Evolutionary conservation across 2,329 filamentous ascomycete species (phyloP).

Genomic region (Xylaria sp.): DNA sequence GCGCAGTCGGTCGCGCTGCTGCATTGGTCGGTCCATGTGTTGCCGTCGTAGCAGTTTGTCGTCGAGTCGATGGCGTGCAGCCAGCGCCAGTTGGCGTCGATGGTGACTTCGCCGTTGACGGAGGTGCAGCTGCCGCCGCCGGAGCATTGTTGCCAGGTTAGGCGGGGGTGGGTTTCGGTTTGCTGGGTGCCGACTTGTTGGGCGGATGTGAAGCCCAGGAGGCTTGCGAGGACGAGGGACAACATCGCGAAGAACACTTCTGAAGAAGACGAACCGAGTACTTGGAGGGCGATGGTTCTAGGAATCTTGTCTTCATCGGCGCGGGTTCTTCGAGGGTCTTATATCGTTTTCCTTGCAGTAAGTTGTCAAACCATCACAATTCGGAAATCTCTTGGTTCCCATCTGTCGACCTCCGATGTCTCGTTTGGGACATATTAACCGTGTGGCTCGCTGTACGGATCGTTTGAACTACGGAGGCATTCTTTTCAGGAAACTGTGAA

Average conservation of each 20-base stretch:
- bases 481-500: slow-evolving; percentile 10
- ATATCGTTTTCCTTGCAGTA: slow-evolving; percentile 17
- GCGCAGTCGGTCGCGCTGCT: slow-evolving; percentile 38
- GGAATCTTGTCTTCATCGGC: slow-evolving; percentile 16
- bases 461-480: slow-evolving; percentile 8
- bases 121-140: slow-evolving; percentile 39
- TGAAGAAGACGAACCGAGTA: slow-evolving; percentile 5
- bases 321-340: slow-evolving; percentile 20
- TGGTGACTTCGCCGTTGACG: slow-evolving; percentile 41
- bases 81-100: slow-evolving; percentile 52
- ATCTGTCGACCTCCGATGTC: slow-evolving; percentile 14
- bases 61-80: slow-evolving; percentile 37
- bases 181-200: slow-evolving; percentile 41
- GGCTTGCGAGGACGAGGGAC: slow-evolving; percentile 30
- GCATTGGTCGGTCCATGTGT: slow-evolving; percentile 36
- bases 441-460: slow-evolving; percentile 4
- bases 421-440: slow-evolving; percentile 22
- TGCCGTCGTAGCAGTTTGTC: slow-evolving; percentile 48
- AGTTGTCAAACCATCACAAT: not conserved
- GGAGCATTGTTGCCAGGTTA: slow-evolving; percentile 46
- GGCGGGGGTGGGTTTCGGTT: slow-evolving; percentile 41
- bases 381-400: not conserved
- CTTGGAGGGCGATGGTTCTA: slow-evolving; percentile 8
- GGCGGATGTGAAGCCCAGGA: slow-evolving; percentile 37
- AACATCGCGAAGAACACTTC: slow-evolving; percentile 26